Conservation (phyloP, 1,139 yeast genomes). For the Lodderomyces metapsilosis region DNA sequence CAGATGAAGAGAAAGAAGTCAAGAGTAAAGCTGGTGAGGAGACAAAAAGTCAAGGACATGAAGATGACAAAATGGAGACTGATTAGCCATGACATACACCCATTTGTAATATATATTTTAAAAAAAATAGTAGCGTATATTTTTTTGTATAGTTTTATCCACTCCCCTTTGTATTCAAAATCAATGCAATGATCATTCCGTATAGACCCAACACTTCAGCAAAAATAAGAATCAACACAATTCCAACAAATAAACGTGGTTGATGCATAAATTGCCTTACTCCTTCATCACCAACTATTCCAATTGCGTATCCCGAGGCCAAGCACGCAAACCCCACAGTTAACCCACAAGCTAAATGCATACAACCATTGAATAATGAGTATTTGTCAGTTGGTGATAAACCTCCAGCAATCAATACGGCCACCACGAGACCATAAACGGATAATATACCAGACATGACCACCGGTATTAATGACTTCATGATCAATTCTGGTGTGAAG, state of each 20-base stretch:
- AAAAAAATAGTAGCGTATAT: no score
- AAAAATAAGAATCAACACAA: slow-evolving; percentile 94
- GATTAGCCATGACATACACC: slow-evolving; percentile 22
- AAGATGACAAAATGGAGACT: slow-evolving; percentile 52
- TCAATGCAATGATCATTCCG: slow-evolving; percentile 90
- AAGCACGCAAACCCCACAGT: slow-evolving; percentile 95
- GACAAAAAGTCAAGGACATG: slow-evolving; percentile 6
- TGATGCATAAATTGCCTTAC: slow-evolving; percentile 96
- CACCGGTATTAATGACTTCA: slow-evolving; percentile 88
- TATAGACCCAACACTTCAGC: slow-evolving; percentile 98
- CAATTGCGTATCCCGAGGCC: slow-evolving; percentile 98
- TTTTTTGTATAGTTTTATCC: no score
- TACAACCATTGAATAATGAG: slow-evolving; percentile 89
- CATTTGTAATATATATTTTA: slow-evolving; percentile 3
- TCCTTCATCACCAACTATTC: slow-evolving; percentile 98
- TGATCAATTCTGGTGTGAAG: slow-evolving; percentile 76
- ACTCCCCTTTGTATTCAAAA: slow-evolving; percentile 84
- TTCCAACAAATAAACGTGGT: slow-evolving; percentile 96
- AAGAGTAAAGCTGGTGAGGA: not conserved
- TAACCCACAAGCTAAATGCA: slow-evolving; percentile 95
- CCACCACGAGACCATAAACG: slow-evolving; percentile 93
- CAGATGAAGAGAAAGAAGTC: not conserved
- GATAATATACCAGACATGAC: slow-evolving; percentile 98
- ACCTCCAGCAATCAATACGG: slow-evolving; percentile 93
- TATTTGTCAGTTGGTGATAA: slow-evolving; percentile 73